A percentile compares a stretch with the other conserved stretches of the same genome.
Evolutionary conservation across 2,329 filamentous ascomycete genomes (phyloP).

Genomic region (Aspergillus pseudotamarii): DNA sequence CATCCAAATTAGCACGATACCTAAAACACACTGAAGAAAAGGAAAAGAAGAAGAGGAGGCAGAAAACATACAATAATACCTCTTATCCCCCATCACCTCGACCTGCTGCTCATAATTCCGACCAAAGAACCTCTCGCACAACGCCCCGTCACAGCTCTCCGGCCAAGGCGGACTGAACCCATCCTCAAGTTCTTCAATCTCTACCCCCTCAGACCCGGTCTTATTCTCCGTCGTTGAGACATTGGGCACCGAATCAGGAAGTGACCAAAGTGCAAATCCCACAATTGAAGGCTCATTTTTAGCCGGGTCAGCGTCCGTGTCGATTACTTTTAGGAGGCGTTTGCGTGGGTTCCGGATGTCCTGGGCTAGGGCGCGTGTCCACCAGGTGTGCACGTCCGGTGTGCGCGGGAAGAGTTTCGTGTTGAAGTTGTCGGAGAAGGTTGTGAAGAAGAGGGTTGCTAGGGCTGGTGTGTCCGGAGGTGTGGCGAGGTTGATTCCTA

Average conservation of each 20-base stretch:
- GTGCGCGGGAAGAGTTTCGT: slow-evolving; percentile 27
- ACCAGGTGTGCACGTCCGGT: slow-evolving; percentile 27
- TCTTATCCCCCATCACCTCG: slow-evolving; percentile 21
- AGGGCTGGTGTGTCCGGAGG: slow-evolving; percentile 22
- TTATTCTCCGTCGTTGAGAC: neutral
- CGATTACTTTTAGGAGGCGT: slow-evolving; percentile 16
- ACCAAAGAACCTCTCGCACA: slow-evolving; percentile 26
- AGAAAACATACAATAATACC: slow-evolving; percentile 30
- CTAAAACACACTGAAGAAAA: no score
- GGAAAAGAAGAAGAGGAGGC: neutral
- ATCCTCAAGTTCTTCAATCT: neutral
- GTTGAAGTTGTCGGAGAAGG: slow-evolving; percentile 27
- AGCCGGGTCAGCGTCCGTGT: slow-evolving; percentile 15
- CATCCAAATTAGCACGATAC: neutral
- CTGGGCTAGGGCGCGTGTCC: slow-evolving; percentile 10
- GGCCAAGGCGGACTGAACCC: slow-evolving; percentile 16
- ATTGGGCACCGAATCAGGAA: slow-evolving; percentile 10
- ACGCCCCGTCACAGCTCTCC: slow-evolving; percentile 17
- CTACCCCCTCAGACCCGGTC: neutral
- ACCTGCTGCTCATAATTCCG: slow-evolving; percentile 20
- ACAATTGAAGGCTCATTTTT: slow-evolving; percentile 7
- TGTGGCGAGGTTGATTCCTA: slow-evolving; percentile 16
- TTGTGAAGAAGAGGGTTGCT: slow-evolving; percentile 24
- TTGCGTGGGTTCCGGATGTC: neutral
- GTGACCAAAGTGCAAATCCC: slow-evolving; percentile 31